Percentiles rank a stretch among this genome's conserved stretches.
Evolutionary conservation across 1,284 basidiomycete species (phyloP).

Genomic region (Porodaedalea pini): DNA sequence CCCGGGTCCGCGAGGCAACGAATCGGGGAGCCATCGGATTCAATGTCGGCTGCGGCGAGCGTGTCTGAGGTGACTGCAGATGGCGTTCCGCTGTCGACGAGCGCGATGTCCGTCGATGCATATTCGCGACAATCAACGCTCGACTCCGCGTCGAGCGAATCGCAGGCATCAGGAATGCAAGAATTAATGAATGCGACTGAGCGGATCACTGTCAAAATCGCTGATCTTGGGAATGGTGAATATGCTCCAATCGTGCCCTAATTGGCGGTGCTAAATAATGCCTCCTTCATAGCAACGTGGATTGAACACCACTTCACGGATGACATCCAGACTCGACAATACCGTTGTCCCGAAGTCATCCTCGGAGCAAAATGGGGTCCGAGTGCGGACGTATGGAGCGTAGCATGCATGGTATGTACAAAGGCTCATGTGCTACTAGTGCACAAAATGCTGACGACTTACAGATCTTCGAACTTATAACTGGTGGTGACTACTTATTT

Average conservation of each 20-base stretch:
- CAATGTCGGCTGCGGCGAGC: slow-evolving; percentile 15
- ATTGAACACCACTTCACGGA: slow-evolving; percentile 92
- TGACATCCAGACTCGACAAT: slow-evolving; percentile 96
- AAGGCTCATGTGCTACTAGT: neutral
- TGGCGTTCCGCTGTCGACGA: slow-evolving; percentile 32
- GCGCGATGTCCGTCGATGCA: slow-evolving; percentile 40
- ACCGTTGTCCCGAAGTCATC: slow-evolving; percentile 96
- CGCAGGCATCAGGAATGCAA: slow-evolving; percentile 22
- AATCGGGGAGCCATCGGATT: slow-evolving; percentile 1
- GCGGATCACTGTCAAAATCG: slow-evolving; percentile 97
- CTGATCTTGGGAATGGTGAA: slow-evolving; percentile 90
- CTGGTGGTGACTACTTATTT: slow-evolving; percentile 88
- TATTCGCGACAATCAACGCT: slow-evolving; percentile 26
- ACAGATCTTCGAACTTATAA: slow-evolving; percentile 88
- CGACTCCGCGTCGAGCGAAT: slow-evolving; percentile 30
- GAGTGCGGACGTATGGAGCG: slow-evolving; percentile 95
- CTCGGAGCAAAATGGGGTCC: slow-evolving; percentile 93
- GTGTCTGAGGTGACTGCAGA: slow-evolving; percentile 4
- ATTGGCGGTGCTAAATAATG: slow-evolving; percentile 24
- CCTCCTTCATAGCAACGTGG: slow-evolving; percentile 61
- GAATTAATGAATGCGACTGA: slow-evolving; percentile 43
- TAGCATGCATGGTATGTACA: slow-evolving; percentile 76
- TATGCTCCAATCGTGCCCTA: slow-evolving; percentile 20
- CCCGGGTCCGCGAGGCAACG: slow-evolving; percentile 27
- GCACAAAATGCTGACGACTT: neutral